A percentile compares a stretch with the other conserved stretches of the same genome.
phyloP scores from a whole-genome alignment of 176 grass and related monocot species.

The bread wheat (Triticum aestivum) region DNA sequence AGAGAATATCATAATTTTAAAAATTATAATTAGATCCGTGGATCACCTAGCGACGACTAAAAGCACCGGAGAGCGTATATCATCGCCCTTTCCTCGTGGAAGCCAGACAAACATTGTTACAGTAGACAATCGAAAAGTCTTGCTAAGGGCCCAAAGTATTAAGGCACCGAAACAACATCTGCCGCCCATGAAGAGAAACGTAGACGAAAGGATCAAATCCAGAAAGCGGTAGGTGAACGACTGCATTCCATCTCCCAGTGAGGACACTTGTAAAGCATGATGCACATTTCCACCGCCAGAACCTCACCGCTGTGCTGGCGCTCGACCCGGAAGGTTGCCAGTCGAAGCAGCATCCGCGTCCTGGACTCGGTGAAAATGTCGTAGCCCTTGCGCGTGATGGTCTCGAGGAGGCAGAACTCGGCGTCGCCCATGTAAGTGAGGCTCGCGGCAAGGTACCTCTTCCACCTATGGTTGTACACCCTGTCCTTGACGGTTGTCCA shows the following conservation, averaged over 20 bases:
- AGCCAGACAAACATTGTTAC: no score
- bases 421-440: slow-evolving; percentile 12
- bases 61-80: no score
- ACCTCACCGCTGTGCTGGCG: not conserved
- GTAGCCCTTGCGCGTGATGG: not conserved
- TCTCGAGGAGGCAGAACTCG: not conserved
- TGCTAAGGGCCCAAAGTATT: no score
- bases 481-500: not conserved
- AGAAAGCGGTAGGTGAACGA: not conserved
- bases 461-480: not conserved
- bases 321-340: not conserved
- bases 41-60: no score
- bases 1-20: no score
- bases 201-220: not conserved
- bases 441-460: not conserved
- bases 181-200: no score
- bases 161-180: no score
- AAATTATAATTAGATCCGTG: no score
- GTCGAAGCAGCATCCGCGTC: not conserved
- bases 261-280: not conserved
- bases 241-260: not conserved
- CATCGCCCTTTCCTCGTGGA: no score
- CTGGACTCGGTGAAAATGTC: not conserved
- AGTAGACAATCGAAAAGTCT: no score
- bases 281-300: not conserved